These are phyloP conservation scores for Candida maesae DNA, from an alignment of 805 yeast genomes.

Conservation along the genomic window DNA sequence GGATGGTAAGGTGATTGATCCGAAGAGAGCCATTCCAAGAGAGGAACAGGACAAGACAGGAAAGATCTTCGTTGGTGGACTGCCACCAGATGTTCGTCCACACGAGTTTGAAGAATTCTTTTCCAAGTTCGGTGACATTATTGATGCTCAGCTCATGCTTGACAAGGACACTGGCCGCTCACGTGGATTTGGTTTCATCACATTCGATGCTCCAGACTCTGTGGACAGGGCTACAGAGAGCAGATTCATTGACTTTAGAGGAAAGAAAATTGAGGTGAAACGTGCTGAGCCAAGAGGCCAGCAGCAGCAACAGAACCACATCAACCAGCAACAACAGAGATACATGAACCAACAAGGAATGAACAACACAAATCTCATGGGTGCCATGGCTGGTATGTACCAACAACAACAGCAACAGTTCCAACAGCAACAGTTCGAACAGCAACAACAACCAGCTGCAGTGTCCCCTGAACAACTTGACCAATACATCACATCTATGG, in stretches of 20 bases:
- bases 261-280: slow-evolving; percentile 79
- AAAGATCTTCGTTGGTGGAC: slow-evolving; percentile 96
- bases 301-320: slow-evolving; percentile 42
- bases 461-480: slow-evolving; percentile 52
- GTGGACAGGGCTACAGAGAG: slow-evolving; percentile 84
- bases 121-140: slow-evolving; percentile 81
- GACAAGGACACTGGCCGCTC: slow-evolving; percentile 97
- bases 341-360: slow-evolving; percentile 22
- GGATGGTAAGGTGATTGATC: slow-evolving; percentile 96
- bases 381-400: slow-evolving; percentile 13
- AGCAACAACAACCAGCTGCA: not conserved
- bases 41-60: slow-evolving; percentile 97
- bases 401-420: slow-evolving; percentile 16
- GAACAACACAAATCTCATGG: slow-evolving; percentile 20
- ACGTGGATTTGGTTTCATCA: slow-evolving; percentile 95
- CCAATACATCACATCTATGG: slow-evolving; percentile 61
- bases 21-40: slow-evolving; percentile 94
- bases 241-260: slow-evolving; percentile 79
- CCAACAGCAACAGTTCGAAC: slow-evolving; percentile 5
- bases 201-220: slow-evolving; percentile 92
- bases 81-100: slow-evolving; percentile 90
- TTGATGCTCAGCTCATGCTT: slow-evolving; percentile 95
- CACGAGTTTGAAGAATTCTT: slow-evolving; percentile 84
- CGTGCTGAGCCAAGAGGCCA: slow-evolving; percentile 81
- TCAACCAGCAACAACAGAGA: slow-evolving; percentile 29